Percentiles rank a stretch among this genome's conserved stretches.
Conservation (phyloP, 2,329 filamentous ascomycete genomes). For the Lasiodiplodia sp. region DNA sequence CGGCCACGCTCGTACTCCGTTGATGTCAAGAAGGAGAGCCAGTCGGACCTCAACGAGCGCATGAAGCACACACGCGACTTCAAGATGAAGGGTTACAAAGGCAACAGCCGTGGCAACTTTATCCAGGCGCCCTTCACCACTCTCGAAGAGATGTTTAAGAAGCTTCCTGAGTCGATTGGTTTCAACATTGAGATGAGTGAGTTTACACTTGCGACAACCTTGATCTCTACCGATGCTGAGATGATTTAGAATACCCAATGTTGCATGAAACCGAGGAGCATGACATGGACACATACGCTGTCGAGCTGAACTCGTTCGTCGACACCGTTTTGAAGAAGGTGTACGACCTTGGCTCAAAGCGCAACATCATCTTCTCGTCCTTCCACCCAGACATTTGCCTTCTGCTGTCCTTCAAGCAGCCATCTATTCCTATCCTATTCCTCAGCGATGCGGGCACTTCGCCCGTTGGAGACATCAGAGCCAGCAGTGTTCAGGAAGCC, state of each 20-base stretch:
- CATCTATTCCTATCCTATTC: constrained; percentile 94
- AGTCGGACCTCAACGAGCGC: constrained; percentile 73
- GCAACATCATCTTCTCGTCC: constrained; percentile 96
- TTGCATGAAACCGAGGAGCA: constrained; percentile 93
- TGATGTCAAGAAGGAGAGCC: constrained; percentile 56
- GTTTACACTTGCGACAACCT: constrained; percentile 36
- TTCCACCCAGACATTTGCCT: constrained; percentile 98
- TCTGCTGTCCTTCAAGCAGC: constrained; percentile 94
- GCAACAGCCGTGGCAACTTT: constrained; percentile 89
- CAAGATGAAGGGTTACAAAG: constrained; percentile 94
- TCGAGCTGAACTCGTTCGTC: constrained; percentile 95
- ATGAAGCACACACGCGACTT: constrained; percentile 98
- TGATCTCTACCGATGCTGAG: constrained; percentile 28
- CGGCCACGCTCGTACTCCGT: constrained; percentile 66
- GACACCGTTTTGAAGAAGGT: constrained; percentile 91
- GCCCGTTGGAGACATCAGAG: constrained; percentile 85
- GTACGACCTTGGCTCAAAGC: constrained; percentile 79
- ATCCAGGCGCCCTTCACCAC: constrained; percentile 97
- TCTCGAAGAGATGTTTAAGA: constrained; percentile 88
- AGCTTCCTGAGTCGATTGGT: constrained; percentile 80
- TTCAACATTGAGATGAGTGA: constrained; percentile 97
- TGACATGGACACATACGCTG: constrained; percentile 94
- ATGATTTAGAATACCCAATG: constrained; percentile 82
- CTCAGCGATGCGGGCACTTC: constrained; percentile 86
- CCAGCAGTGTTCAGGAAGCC: constrained; percentile 91